Conservation (phyloP, 257 asterid species). For the Gynochthodes officinalis region DNA sequence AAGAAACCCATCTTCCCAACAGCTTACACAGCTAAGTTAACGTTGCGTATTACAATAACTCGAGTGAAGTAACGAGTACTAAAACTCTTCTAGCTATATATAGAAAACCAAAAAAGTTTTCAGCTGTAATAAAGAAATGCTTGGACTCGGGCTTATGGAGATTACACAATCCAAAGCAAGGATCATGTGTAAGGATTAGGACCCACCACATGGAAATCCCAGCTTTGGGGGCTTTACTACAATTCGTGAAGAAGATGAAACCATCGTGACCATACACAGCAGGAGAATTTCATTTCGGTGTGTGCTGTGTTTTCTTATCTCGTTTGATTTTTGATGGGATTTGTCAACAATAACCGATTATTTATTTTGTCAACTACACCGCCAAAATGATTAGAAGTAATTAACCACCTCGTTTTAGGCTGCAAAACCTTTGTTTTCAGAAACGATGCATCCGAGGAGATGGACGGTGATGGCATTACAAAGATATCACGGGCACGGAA, state of each 20-base stretch:
- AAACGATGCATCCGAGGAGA: not conserved
- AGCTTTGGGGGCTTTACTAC: not conserved
- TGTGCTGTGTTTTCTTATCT: not conserved
- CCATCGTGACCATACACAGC: no score
- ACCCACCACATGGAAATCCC: slow-evolving; percentile 17
- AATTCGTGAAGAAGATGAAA: not conserved
- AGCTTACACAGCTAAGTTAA: no score
- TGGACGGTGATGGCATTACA: not conserved
- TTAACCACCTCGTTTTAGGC: not conserved
- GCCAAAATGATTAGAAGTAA: not conserved
- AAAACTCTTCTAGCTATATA: no score
- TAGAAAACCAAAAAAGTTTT: no score
- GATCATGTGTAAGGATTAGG: not conserved
- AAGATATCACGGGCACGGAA: not conserved
- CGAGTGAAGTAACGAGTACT: no score
- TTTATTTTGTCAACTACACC: not conserved
- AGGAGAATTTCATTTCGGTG: not conserved
- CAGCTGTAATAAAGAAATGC: no score
- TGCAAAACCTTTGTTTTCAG: not conserved
- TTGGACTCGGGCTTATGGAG: not conserved
- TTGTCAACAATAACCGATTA: not conserved
- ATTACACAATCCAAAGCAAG: not conserved
- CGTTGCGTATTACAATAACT: no score
- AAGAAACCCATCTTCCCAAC: no score
- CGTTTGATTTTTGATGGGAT: not conserved